A percentile compares a stretch with the other conserved stretches of the same genome.
Evolutionary conservation across 306 rosid genomes (phyloP).

Genomic region (Nissolia schottii): DNA sequence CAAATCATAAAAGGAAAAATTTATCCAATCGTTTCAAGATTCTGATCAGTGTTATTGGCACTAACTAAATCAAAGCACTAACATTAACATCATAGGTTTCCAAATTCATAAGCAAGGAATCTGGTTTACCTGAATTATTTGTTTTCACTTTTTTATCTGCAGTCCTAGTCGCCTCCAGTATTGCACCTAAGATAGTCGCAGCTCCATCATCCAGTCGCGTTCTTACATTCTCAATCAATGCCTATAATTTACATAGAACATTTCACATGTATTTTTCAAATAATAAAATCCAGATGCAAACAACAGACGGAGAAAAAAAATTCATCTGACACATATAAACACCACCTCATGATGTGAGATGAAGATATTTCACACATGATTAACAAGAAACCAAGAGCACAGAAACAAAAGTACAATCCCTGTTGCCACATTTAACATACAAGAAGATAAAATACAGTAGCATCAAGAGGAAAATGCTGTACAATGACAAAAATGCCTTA

Average conservation of each 20-base stretch:
- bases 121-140: conserved; percentile 58
- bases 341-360: background rate
- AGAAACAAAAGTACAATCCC: conserved; percentile 1
- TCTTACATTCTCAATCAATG: conserved; percentile 72
- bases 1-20: background rate
- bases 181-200: conserved; percentile 63
- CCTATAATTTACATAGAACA: conserved; percentile 41
- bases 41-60: background rate
- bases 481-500: conserved; percentile 1
- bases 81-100: background rate
- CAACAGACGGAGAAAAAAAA: background rate
- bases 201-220: conserved; percentile 63
- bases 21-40: no score
- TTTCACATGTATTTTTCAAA: conserved; percentile 19
- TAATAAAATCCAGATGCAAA: conserved; percentile 6
- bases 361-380: background rate
- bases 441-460: conserved; percentile 9
- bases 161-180: conserved; percentile 62
- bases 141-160: conserved; percentile 58
- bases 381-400: conserved; percentile 1
- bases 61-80: background rate
- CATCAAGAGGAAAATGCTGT: background rate
- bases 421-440: conserved; percentile 1
- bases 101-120: conserved; percentile 7
- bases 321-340: background rate